These are phyloP conservation scores for Picea glauca DNA, from an alignment of 75 land plant species.

Conservation along the genomic window DNA sequence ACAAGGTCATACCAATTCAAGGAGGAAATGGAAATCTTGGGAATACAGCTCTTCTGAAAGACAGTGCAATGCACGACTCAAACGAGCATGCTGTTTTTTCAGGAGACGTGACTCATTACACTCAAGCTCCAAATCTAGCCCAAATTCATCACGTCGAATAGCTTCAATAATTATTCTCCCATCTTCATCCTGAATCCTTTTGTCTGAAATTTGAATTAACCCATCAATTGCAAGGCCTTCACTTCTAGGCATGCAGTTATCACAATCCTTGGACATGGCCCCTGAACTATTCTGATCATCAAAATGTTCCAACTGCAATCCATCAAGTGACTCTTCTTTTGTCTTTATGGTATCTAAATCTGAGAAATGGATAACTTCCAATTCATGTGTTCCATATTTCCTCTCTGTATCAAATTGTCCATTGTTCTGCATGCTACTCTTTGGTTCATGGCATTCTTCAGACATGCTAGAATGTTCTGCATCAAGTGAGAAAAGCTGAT, in stretches of 20 bases:
- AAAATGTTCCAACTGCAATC: background rate
- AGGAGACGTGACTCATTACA: slow-evolving; percentile 52
- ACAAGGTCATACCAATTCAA: slow-evolving; percentile 71
- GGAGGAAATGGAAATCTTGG: slow-evolving; percentile 92
- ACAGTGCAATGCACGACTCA: slow-evolving; percentile 94
- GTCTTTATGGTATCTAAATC: background rate
- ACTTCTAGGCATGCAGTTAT: background rate
- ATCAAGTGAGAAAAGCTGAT: slow-evolving; percentile 25
- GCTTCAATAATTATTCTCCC: slow-evolving; percentile 53
- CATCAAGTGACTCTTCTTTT: background rate
- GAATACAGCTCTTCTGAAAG: slow-evolving; percentile 92
- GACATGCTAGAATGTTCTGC: background rate
- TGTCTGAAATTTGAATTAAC: no score
- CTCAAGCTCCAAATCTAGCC: slow-evolving; percentile 47
- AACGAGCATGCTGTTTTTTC: slow-evolving; percentile 89
- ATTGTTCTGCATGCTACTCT: background rate
- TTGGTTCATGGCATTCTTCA: background rate
- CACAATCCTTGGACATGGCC: background rate
- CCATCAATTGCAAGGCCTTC: background rate
- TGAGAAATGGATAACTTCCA: slow-evolving; percentile 2
- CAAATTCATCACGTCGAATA: slow-evolving; percentile 91
- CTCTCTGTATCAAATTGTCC: background rate
- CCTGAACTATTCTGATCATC: background rate
- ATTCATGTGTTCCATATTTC: background rate
- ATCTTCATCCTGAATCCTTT: slow-evolving; percentile 15